Percentiles rank a stretch among this genome's conserved stretches.
phyloP scores from a whole-genome alignment of 2,329 filamentous ascomycete genomes.

The Hypoxylon sp. region DNA sequence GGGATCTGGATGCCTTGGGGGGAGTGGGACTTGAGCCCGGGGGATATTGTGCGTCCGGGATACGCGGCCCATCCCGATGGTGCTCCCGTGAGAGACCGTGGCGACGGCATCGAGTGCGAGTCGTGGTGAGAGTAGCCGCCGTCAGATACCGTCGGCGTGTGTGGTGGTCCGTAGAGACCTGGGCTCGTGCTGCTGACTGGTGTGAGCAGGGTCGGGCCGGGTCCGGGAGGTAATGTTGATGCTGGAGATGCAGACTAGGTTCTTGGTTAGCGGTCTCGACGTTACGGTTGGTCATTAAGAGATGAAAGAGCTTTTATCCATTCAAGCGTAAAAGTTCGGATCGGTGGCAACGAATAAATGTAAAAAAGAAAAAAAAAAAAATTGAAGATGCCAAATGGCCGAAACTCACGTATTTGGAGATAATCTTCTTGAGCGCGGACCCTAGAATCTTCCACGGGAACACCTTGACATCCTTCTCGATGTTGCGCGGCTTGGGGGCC shows the following conservation, averaged over 20 bases:
- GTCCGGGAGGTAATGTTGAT: slow-evolving; percentile 45
- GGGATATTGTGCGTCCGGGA: slow-evolving; percentile 61
- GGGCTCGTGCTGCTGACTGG: slow-evolving; percentile 53
- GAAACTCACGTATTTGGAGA: slow-evolving; percentile 83
- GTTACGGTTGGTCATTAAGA: too few relatives aligned
- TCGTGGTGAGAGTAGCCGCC: slow-evolving; percentile 58
- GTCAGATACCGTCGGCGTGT: slow-evolving; percentile 55
- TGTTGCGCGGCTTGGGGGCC: slow-evolving; percentile 94
- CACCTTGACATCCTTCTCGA: slow-evolving; percentile 99
- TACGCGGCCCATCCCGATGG: slow-evolving; percentile 64
- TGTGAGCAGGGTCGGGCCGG: slow-evolving; percentile 48
- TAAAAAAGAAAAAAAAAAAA: slow-evolving; percentile 1
- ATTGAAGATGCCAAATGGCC: slow-evolving; percentile 14
- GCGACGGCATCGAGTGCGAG: slow-evolving; percentile 65
- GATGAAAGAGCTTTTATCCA: background rate
- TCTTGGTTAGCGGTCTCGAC: slow-evolving; percentile 25
- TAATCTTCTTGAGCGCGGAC: slow-evolving; percentile 94
- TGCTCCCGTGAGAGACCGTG: slow-evolving; percentile 63
- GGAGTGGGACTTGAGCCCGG: slow-evolving; percentile 55
- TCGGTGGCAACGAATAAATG: background rate
- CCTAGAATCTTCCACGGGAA: slow-evolving; percentile 95
- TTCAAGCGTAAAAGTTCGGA: background rate
- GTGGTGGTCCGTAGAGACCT: slow-evolving; percentile 52
- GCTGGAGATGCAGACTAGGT: slow-evolving; percentile 50
- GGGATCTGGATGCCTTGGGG: slow-evolving; percentile 55